A percentile compares a stretch with the other conserved stretches of the same genome.
Conservation (phyloP, 2,329 filamentous ascomycete species). For the Clarireedia homoeocarpa region DNA sequence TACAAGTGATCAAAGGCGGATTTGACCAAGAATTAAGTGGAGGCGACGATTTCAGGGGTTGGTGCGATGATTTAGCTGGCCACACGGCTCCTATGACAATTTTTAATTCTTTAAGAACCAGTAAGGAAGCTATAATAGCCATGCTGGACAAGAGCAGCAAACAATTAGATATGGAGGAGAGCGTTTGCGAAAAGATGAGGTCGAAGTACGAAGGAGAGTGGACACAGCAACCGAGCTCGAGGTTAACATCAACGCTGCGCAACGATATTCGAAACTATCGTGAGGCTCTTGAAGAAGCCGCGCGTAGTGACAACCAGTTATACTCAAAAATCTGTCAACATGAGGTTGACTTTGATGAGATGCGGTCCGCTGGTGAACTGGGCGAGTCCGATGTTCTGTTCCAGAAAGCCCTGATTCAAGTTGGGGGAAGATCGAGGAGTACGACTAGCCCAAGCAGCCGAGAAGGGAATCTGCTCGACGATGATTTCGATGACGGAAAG, state of each 20-base stretch:
- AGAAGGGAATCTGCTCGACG: constrained; percentile 77
- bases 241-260: constrained; percentile 78
- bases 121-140: constrained; percentile 67
- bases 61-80: constrained; percentile 88
- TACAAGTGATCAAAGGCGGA: constrained; percentile 88
- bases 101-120: constrained; percentile 69
- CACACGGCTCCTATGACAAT: constrained; percentile 72
- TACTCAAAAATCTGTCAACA: constrained; percentile 78
- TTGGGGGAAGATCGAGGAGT: constrained; percentile 50
- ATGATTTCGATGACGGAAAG: constrained; percentile 76
- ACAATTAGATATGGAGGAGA: constrained; percentile 93
- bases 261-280: constrained; percentile 83
- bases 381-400: constrained; percentile 86
- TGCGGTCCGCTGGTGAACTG: constrained; percentile 79
- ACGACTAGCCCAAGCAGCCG: constrained; percentile 49
- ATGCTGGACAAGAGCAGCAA: constrained; percentile 75
- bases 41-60: constrained; percentile 84
- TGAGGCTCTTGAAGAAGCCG: constrained; percentile 83
- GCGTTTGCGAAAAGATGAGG: constrained; percentile 97
- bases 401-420: constrained; percentile 76
- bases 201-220: constrained; percentile 94
- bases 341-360: constrained; percentile 86
- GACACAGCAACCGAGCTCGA: constrained; percentile 92
- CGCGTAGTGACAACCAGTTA: constrained; percentile 76
- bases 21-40: constrained; percentile 83